phyloP scores from a whole-genome alignment of 2,329 filamentous ascomycete genomes.

The Parastagonospora nodorum region DNA sequence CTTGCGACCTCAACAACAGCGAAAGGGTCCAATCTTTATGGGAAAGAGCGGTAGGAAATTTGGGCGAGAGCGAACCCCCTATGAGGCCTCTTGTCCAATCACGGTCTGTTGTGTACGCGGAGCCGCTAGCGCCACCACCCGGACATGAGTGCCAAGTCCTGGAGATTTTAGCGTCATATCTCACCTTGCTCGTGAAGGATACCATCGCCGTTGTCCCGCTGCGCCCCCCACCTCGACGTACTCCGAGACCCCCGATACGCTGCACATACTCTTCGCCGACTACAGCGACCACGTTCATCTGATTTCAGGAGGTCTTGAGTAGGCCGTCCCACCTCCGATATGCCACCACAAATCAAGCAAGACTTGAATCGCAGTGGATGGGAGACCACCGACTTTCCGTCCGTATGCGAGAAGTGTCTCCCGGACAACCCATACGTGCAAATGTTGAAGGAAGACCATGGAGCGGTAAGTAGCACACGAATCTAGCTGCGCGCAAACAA shows the following conservation, averaged over 20 bases:
- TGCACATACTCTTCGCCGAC: not conserved
- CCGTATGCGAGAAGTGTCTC: slow-evolving; percentile 88
- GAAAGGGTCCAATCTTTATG: slow-evolving; percentile 16
- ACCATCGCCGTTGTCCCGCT: slow-evolving; percentile 4
- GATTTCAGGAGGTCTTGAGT: no score
- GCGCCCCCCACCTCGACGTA: slow-evolving; percentile 20
- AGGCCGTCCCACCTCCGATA: slow-evolving; percentile 40
- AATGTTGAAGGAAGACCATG: slow-evolving; percentile 97
- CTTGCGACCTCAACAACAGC: slow-evolving; percentile 16
- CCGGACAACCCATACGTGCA: slow-evolving; percentile 98
- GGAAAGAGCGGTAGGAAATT: slow-evolving; percentile 37
- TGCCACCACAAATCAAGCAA: slow-evolving; percentile 94
- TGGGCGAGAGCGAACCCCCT: slow-evolving; percentile 16
- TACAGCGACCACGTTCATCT: not conserved
- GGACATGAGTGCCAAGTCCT: slow-evolving; percentile 12
- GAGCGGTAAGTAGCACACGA: slow-evolving; percentile 67
- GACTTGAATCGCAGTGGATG: slow-evolving; percentile 94
- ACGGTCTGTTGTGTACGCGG: slow-evolving; percentile 18
- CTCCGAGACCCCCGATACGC: slow-evolving; percentile 8
- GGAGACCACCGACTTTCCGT: slow-evolving; percentile 91
- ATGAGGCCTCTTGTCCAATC: slow-evolving; percentile 16
- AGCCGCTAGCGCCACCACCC: slow-evolving; percentile 18
- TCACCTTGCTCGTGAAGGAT: slow-evolving; percentile 1
- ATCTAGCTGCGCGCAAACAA: not conserved
- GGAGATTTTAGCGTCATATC: slow-evolving; percentile 23